phyloP scores from a whole-genome alignment of 2,329 filamentous ascomycete species.

The Knufia fluminis region DNA sequence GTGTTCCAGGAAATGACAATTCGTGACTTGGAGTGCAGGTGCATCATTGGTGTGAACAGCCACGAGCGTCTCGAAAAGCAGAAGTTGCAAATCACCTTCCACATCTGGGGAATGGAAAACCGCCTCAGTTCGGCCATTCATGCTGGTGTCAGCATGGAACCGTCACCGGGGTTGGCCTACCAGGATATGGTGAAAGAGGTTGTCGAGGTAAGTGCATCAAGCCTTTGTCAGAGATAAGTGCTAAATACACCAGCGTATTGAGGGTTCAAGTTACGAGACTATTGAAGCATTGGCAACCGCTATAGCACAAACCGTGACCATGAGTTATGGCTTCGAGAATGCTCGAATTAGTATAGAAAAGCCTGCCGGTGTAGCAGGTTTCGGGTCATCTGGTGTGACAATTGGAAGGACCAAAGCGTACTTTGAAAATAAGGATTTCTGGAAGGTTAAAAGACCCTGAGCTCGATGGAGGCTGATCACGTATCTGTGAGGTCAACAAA shows the following conservation, averaged over 20 bases:
- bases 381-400: conserved; percentile 40
- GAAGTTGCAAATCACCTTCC: conserved; percentile 35
- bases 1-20: conserved; percentile 31
- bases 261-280: conserved; percentile 40
- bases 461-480: too few species aligned
- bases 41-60: conserved; percentile 44
- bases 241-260: conserved; percentile 39
- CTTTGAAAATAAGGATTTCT: conserved; percentile 29
- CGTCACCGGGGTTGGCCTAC: conserved; percentile 21
- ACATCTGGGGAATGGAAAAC: conserved; percentile 18
- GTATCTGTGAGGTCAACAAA: conserved; percentile 19
- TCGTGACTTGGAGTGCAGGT: conserved; percentile 35
- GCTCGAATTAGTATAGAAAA: conserved; percentile 43
- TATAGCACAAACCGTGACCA: conserved; percentile 37
- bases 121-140: conserved; percentile 11
- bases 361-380: conserved; percentile 42
- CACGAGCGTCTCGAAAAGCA: conserved; percentile 45
- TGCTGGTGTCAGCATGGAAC: conserved; percentile 6
- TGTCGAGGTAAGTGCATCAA: conserved; percentile 29
- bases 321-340: conserved; percentile 36
- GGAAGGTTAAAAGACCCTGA: conserved; percentile 23
- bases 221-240: too few species aligned
- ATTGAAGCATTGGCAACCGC: conserved; percentile 43
- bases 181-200: conserved; percentile 32
- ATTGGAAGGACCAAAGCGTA: conserved; percentile 39